Evolutionary conservation across 2,329 filamentous ascomycete species (phyloP).

Genomic region (Ampelomyces quisqualis): DNA sequence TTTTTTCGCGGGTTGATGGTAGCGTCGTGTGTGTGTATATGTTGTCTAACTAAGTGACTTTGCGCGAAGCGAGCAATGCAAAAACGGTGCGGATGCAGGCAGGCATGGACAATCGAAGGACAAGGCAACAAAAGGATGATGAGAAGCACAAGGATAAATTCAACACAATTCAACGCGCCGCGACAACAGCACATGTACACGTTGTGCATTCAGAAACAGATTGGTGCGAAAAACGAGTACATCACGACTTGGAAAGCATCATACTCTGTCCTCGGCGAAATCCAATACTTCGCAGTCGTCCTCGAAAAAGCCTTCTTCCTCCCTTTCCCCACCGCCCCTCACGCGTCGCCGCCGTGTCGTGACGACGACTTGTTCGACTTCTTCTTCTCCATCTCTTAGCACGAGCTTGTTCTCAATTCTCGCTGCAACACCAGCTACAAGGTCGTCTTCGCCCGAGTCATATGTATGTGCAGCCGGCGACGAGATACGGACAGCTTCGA

Average conservation of each 20-base stretch:
- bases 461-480: slow-evolving; percentile 41
- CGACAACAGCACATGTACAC: no score
- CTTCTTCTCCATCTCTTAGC: slow-evolving; percentile 56
- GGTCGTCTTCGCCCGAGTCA: slow-evolving; percentile 40
- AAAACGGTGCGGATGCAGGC: no score
- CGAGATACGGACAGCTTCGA: slow-evolving; percentile 51
- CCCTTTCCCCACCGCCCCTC: slow-evolving; percentile 55
- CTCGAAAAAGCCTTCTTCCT: slow-evolving; percentile 77
- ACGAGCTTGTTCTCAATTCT: slow-evolving; percentile 46
- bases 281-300: slow-evolving; percentile 90
- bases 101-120: no score
- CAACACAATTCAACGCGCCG: no score
- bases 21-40: no score
- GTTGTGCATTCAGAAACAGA: no score
- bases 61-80: no score
- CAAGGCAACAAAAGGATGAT: no score
- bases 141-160: no score
- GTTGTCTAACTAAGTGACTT: no score
- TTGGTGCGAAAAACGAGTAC: no score
- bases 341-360: slow-evolving; percentile 70
- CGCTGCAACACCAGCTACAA: slow-evolving; percentile 55
- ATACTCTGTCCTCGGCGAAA: slow-evolving; percentile 66
- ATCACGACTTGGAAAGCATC: slow-evolving; percentile 4
- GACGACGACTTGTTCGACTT: slow-evolving; percentile 76
- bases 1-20: no score